Evolutionary conservation across 2,329 filamentous ascomycete species (phyloP).

Genomic region (Botrytis fabae): DNA sequence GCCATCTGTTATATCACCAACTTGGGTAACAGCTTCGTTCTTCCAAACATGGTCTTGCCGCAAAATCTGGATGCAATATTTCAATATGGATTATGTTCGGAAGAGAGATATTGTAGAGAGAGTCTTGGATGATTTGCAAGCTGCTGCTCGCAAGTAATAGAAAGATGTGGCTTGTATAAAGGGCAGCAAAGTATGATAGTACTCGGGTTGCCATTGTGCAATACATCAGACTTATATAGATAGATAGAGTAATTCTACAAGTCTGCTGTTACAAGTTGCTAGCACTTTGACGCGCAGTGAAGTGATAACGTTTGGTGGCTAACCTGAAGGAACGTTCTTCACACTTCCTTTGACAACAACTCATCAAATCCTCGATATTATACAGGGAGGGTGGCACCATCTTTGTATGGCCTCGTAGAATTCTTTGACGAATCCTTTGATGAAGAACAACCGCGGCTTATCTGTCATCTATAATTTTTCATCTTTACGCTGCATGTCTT

Average conservation of each 20-base stretch:
- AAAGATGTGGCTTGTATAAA: background rate
- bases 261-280: background rate
- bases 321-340: background rate
- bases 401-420: background rate
- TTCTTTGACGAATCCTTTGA: background rate
- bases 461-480: background rate
- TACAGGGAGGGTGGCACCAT: background rate
- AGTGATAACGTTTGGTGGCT: background rate
- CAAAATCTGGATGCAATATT: constrained; percentile 1
- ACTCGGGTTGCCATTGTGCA: background rate
- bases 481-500: background rate
- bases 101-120: constrained; percentile 12
- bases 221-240: background rate
- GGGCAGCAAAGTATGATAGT: background rate
- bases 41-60: constrained; percentile 14
- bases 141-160: background rate
- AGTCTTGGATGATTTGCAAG: constrained; percentile 9
- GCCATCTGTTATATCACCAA: background rate
- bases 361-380: background rate
- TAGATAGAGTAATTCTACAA: background rate
- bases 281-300: background rate
- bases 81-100: background rate
- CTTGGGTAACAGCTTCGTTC: constrained; percentile 1
- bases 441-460: background rate
- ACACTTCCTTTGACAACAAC: background rate